Percentiles rank a stretch among this genome's conserved stretches.
Conservation (phyloP, 257 asterid species). For the Rauvolfia tetraphylla region DNA sequence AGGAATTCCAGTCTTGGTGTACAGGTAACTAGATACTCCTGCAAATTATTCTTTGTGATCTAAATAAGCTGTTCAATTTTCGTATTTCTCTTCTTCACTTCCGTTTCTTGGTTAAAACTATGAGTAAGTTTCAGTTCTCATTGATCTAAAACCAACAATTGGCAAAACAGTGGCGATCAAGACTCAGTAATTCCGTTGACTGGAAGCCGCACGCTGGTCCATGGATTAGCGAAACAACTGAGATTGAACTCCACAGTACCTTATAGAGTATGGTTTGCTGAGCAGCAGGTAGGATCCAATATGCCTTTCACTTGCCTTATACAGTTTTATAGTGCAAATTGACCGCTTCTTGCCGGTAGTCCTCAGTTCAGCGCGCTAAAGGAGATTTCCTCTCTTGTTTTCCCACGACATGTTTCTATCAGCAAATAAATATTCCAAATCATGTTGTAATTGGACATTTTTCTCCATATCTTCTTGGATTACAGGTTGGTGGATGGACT, state of each 20-base stretch:
- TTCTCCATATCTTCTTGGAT: background rate
- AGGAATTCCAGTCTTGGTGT: conserved; percentile 55
- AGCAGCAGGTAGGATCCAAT: conserved; percentile 44
- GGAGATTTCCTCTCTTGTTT: background rate
- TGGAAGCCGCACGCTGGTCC: conserved; percentile 54
- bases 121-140: background rate
- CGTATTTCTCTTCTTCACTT: background rate
- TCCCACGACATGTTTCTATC: background rate
- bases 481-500: conserved; percentile 79
- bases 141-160: conserved; percentile 1
- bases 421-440: background rate
- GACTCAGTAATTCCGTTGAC: conserved; percentile 70
- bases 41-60: background rate
- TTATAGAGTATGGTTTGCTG: conserved; percentile 62
- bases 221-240: conserved; percentile 41
- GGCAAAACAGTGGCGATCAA: conserved; percentile 60
- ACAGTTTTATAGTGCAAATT: no score
- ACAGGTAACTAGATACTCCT: conserved; percentile 37
- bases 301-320: no score
- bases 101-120: background rate
- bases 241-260: conserved; percentile 50
- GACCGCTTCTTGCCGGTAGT: background rate
- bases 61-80: background rate
- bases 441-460: background rate
- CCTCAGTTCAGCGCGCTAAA: background rate